These are phyloP conservation scores for Agrocybe praecox DNA, from an alignment of 768 basidiomycete genomes.

Conservation along the genomic window DNA sequence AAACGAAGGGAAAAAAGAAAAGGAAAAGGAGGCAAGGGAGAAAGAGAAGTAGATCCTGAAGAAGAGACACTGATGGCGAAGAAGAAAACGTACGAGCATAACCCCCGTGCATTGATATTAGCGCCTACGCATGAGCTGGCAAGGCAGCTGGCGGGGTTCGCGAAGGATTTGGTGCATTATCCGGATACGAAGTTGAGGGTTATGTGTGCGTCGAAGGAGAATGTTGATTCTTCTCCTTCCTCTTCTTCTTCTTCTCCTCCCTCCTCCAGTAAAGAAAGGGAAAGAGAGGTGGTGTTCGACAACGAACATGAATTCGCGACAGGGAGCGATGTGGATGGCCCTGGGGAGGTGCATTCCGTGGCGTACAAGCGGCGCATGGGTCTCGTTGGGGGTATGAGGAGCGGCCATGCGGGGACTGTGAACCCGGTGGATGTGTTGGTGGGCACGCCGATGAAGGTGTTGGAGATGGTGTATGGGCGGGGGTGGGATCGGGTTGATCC, in stretches of 20 bases:
- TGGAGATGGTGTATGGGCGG: constrained; percentile 59
- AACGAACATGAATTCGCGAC: neutral
- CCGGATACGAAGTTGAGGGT: constrained; percentile 6
- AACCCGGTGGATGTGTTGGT: constrained; percentile 55
- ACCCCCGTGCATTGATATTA: constrained; percentile 79
- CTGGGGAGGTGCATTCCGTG: too few species aligned
- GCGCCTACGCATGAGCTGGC: constrained; percentile 91
- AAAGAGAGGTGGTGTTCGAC: constrained; percentile 3
- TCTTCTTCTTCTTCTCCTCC: too few species aligned
- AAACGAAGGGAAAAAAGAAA: too few species aligned
- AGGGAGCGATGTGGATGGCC: too few species aligned
- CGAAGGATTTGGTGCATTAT: constrained; percentile 71
- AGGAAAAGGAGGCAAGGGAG: too few species aligned
- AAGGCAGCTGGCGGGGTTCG: constrained; percentile 74
- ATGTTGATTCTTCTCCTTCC: neutral
- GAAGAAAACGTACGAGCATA: constrained; percentile 28
- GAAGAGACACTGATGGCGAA: too few species aligned
- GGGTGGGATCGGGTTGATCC: constrained; percentile 42
- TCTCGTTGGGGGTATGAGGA: too few species aligned
- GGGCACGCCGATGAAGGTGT: constrained; percentile 63
- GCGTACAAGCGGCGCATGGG: too few species aligned
- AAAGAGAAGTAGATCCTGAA: too few species aligned
- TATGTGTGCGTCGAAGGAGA: constrained; percentile 9
- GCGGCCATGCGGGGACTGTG: too few species aligned
- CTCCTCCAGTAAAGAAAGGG: too few species aligned